Conservation (phyloP, 331 rosid genomes). For the Rhamnella rubrinervis region DNA sequence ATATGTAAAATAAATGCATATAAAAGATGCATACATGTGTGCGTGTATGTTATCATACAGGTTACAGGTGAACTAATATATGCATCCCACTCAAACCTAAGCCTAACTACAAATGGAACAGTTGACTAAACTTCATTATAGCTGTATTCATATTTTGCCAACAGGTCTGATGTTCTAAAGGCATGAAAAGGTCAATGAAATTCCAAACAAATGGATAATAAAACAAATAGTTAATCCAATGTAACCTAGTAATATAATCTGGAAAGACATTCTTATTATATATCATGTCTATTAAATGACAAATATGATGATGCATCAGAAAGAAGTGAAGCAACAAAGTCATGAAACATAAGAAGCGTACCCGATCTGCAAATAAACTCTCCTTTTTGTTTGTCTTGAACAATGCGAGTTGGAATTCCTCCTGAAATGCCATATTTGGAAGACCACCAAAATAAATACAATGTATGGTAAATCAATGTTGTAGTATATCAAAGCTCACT, state of each 20-base stretch:
- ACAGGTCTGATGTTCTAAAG: not conserved
- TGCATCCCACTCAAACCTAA: not conserved
- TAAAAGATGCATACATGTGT: not conserved
- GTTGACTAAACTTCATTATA: not conserved
- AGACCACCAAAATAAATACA: constrained; percentile 12
- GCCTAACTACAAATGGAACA: not conserved
- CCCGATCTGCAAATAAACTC: constrained; percentile 96
- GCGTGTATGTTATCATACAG: not conserved
- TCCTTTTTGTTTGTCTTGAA: constrained; percentile 97
- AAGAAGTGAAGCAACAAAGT: not conserved
- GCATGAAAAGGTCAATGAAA: not conserved
- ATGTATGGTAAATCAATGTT: not conserved
- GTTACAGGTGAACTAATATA: not conserved
- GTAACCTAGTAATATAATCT: not conserved
- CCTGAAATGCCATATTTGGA: constrained; percentile 38
- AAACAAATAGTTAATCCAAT: not conserved
- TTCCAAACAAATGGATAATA: not conserved
- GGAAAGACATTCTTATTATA: not conserved
- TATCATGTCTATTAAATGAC: not conserved
- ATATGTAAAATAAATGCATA: not conserved
- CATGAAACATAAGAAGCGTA: constrained; percentile 28
- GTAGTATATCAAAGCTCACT: not conserved
- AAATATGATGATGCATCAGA: constrained; percentile 7
- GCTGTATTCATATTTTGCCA: not conserved
- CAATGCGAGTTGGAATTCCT: constrained; percentile 93